A percentile compares a stretch with the other conserved stretches of the same genome.
These are phyloP conservation scores for Gastrodia elata DNA, from an alignment of 106 monocot species.

Conservation along the genomic window DNA sequence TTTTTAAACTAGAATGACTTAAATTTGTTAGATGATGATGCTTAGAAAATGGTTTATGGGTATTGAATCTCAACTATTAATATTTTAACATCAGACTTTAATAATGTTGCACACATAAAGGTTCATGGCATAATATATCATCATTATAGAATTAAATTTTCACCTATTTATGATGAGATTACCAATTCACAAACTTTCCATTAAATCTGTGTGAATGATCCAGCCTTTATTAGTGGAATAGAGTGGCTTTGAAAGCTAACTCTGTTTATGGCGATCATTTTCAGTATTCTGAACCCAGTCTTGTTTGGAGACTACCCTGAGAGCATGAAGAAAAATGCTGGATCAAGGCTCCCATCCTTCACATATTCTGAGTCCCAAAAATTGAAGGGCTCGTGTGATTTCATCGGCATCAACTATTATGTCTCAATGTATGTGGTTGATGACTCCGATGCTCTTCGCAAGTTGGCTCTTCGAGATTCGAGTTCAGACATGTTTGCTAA, in stretches of 20 bases:
- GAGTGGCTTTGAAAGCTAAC: background rate
- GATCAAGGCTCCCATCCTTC: conserved; percentile 17
- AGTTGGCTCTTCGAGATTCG: conserved; percentile 4
- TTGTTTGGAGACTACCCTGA: conserved; percentile 20
- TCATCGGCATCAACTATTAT: conserved; percentile 23
- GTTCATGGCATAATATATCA: background rate
- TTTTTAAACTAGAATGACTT: background rate
- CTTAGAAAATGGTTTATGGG: background rate
- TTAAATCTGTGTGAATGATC: background rate
- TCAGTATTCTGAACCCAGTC: conserved; percentile 9
- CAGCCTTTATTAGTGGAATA: background rate
- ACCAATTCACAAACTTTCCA: background rate
- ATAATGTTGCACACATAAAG: background rate
- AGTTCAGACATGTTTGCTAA: conserved; percentile 11
- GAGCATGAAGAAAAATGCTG: conserved; percentile 16
- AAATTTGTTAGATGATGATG: background rate
- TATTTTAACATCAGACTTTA: background rate
- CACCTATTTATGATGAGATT: background rate
- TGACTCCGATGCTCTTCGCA: background rate
- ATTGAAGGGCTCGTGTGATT: conserved; percentile 22
- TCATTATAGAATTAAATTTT: background rate
- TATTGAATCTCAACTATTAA: background rate
- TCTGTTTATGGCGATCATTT: background rate
- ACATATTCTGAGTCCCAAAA: conserved; percentile 7
- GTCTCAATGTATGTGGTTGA: conserved; percentile 5